Percentiles rank a stretch among this genome's conserved stretches.
These are phyloP conservation scores for Glonium stellatum DNA, from an alignment of 495 filamentous ascomycete species.

Conservation along the genomic window DNA sequence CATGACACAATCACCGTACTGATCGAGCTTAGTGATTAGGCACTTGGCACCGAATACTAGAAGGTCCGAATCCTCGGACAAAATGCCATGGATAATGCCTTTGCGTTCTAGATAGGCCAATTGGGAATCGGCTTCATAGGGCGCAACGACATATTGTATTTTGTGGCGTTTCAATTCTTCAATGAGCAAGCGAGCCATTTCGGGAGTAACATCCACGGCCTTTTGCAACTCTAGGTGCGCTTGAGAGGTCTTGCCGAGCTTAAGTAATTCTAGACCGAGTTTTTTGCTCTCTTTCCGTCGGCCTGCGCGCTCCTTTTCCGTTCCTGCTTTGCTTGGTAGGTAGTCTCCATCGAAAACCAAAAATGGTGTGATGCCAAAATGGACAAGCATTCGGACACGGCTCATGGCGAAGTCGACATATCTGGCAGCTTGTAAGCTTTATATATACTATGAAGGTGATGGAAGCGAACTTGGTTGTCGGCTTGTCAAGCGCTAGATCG, in stretches of 20 bases:
- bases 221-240: slow-evolving; percentile 88
- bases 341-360: slow-evolving; percentile 95
- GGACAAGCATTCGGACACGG: slow-evolving; percentile 83
- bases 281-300: slow-evolving; percentile 67
- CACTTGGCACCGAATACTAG: slow-evolving; percentile 89
- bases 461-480: slow-evolving; percentile 69
- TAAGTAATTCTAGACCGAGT: slow-evolving; percentile 68
- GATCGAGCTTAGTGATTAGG: slow-evolving; percentile 87
- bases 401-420: slow-evolving; percentile 89
- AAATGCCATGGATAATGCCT: slow-evolving; percentile 73
- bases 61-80: slow-evolving; percentile 96
- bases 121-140: slow-evolving; percentile 96
- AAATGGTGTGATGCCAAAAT: slow-evolving; percentile 88
- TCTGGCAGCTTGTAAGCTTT: slow-evolving; percentile 41
- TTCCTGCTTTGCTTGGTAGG: slow-evolving; percentile 90
- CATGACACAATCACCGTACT: slow-evolving; percentile 87
- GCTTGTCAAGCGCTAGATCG: slow-evolving; percentile 81
- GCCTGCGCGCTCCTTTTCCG: slow-evolving; percentile 64
- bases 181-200: slow-evolving; percentile 89
- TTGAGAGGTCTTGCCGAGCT: slow-evolving; percentile 68
- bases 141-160: slow-evolving; percentile 86
- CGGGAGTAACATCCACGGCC: slow-evolving; percentile 88
- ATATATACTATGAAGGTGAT: slow-evolving; percentile 4
- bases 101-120: slow-evolving; percentile 85
- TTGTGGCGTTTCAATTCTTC: slow-evolving; percentile 76